These are phyloP conservation scores for Hypoxylon sp. DNA, from an alignment of 2,329 filamentous ascomycete species.

Conservation along the genomic window DNA sequence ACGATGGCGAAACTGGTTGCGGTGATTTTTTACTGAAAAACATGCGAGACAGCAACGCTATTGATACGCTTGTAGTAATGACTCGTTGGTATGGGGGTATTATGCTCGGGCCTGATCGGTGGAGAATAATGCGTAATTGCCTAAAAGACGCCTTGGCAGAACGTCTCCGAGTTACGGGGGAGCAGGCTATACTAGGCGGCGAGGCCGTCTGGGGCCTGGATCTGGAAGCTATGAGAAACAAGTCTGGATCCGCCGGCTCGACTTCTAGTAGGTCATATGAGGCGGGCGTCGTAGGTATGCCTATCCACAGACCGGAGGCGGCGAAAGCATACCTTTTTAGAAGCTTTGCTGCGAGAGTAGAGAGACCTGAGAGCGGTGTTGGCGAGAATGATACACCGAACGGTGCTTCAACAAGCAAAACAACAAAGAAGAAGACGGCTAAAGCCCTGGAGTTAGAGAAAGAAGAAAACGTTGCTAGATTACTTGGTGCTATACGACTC, in stretches of 20 bases:
- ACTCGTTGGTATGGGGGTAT: conserved; percentile 74
- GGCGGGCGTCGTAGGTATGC: conserved; percentile 68
- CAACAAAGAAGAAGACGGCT: conserved; percentile 67
- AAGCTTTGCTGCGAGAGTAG: conserved; percentile 68
- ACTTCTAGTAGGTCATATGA: conserved; percentile 51
- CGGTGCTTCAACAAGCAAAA: conserved; percentile 44
- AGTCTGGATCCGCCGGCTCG: conserved; percentile 51
- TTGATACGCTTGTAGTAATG: conserved; percentile 70
- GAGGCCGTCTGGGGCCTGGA: conserved; percentile 75
- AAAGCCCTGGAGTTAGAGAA: conserved; percentile 71
- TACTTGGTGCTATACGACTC: conserved; percentile 79
- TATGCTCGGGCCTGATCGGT: conserved; percentile 73
- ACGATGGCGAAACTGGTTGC: conserved; percentile 74
- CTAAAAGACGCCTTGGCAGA: conserved; percentile 69
- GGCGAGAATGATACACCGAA: conserved; percentile 20
- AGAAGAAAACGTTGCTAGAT: conserved; percentile 76
- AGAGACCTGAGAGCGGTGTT: conserved; percentile 25
- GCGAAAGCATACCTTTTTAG: conserved; percentile 72
- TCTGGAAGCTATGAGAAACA: conserved; percentile 64
- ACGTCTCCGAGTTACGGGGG: conserved; percentile 61
- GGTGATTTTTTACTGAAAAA: conserved; percentile 70
- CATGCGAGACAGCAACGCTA: conserved; percentile 65
- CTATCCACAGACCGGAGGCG: conserved; percentile 80
- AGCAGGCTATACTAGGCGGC: conserved; percentile 59
- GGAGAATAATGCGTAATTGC: conserved; percentile 73